Evolutionary conservation across 1,139 yeast genomes (phyloP).

Genomic region (Scheffersomyces stambukii): DNA sequence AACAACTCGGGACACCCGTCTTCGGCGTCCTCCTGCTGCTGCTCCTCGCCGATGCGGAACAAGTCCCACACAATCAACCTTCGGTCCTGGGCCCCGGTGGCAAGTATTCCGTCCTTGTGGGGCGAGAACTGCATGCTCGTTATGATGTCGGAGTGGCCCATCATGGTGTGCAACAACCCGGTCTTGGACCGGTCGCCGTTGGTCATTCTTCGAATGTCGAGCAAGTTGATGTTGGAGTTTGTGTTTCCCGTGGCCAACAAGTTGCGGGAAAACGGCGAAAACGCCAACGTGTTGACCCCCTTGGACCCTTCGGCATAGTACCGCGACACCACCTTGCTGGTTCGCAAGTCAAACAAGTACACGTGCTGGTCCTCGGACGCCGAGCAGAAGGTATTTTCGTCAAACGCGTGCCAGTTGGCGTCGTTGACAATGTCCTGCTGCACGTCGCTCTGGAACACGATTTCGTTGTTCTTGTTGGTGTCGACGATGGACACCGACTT

Average conservation of each 20-base stretch:
- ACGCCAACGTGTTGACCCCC: conserved; percentile 60
- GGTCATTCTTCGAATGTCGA: conserved; percentile 52
- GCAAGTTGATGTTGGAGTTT: conserved; percentile 59
- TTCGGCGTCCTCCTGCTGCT: conserved; percentile 70
- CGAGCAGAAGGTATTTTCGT: conserved; percentile 53
- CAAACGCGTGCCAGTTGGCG: conserved; percentile 62
- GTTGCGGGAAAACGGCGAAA: conserved; percentile 57
- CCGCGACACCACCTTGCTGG: conserved; percentile 20
- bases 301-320: conserved; percentile 31
- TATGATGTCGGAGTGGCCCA: conserved; percentile 72
- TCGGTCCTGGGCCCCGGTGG: conserved; percentile 70
- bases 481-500: conserved; percentile 44
- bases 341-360: conserved; percentile 41
- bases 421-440: conserved; percentile 68
- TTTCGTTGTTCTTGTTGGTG: conserved; percentile 9
- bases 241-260: conserved; percentile 66
- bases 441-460: conserved; percentile 6
- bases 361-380: conserved; percentile 64
- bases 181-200: conserved; percentile 9
- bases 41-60: conserved; percentile 70
- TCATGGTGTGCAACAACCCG: conserved; percentile 58
- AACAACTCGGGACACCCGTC: conserved; percentile 80
- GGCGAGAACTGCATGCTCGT: conserved; percentile 72
- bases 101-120: conserved; percentile 65
- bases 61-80: conserved; percentile 74